Conservation (phyloP, 805 yeast species). For the Metschnikowia similis region DNA sequence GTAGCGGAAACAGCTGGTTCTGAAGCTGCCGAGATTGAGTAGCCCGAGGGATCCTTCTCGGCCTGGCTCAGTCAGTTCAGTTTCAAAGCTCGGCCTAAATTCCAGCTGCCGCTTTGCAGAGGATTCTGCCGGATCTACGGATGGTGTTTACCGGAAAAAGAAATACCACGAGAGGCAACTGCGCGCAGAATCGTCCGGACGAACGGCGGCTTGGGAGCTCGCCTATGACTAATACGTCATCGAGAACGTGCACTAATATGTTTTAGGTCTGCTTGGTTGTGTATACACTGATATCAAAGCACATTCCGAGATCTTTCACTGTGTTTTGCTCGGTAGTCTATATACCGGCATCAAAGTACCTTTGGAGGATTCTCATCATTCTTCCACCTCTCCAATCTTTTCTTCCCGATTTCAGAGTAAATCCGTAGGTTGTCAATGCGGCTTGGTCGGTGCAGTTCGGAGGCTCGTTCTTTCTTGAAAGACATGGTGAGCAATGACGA, state of each 20-base stretch:
- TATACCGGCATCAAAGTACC: not conserved
- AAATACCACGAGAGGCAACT: not conserved
- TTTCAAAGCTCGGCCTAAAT: too few relatives aligned
- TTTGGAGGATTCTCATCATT: conserved; percentile 20
- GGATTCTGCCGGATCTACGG: not conserved
- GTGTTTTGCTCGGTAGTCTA: too few relatives aligned
- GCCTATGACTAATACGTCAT: not conserved
- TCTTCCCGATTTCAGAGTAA: conserved; percentile 26
- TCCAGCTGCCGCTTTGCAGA: not conserved
- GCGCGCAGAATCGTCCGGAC: not conserved
- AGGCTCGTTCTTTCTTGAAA: conserved; percentile 6
- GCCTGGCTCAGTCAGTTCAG: too few relatives aligned
- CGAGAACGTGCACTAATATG: not conserved
- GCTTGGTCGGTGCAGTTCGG: conserved; percentile 2
- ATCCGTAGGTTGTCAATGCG: conserved; percentile 16
- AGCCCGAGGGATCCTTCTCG: not conserved
- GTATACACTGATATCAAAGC: conserved; percentile 9
- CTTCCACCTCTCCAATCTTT: conserved; percentile 24
- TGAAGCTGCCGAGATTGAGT: not conserved
- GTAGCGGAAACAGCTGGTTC: not conserved
- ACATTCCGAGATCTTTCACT: not conserved
- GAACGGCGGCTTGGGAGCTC: not conserved
- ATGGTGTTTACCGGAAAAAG: not conserved
- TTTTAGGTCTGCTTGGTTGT: not conserved
- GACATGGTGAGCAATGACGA: conserved; percentile 13